Conservation (phyloP, 2,329 filamentous ascomycete species). For the Xylaria sp. region DNA sequence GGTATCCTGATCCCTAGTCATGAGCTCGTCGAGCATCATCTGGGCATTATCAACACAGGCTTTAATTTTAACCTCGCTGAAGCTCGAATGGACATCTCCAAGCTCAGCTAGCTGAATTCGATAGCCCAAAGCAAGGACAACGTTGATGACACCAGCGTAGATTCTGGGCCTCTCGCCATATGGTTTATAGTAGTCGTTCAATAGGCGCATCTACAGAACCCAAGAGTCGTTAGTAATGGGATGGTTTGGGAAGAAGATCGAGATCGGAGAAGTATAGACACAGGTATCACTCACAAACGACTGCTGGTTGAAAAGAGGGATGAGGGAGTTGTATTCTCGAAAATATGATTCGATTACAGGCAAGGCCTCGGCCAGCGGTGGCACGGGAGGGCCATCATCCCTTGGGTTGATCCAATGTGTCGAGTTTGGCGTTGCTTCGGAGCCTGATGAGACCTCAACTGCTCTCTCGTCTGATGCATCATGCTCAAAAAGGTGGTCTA, state of each 20-base stretch:
- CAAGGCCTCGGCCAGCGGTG: slow-evolving; percentile 51
- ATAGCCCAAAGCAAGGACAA: slow-evolving; percentile 53
- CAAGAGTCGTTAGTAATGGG: neutral
- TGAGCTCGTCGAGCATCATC: slow-evolving; percentile 52
- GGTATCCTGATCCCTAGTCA: slow-evolving; percentile 52
- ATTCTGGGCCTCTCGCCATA: slow-evolving; percentile 42
- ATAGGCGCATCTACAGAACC: slow-evolving; percentile 45
- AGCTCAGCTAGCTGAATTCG: slow-evolving; percentile 42
- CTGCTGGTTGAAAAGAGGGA: slow-evolving; percentile 53
- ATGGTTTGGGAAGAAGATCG: neutral
- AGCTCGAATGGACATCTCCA: slow-evolving; percentile 30
- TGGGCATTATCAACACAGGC: slow-evolving; percentile 53
- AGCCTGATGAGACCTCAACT: neutral
- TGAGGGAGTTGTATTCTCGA: slow-evolving; percentile 49
- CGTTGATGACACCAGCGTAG: slow-evolving; percentile 54
- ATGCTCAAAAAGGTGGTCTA: slow-evolving; percentile 13
- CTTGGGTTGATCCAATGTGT: slow-evolving; percentile 2
- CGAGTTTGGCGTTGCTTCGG: neutral
- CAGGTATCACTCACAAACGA: slow-evolving; percentile 43
- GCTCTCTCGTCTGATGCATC: neutral
- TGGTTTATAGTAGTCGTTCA: slow-evolving; percentile 51
- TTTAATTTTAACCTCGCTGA: slow-evolving; percentile 40
- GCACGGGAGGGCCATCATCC: slow-evolving; percentile 33
- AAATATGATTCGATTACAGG: slow-evolving; percentile 54
- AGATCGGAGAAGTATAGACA: neutral